Percentiles rank a stretch among this genome's conserved stretches.
phyloP scores from a whole-genome alignment of 2,329 filamentous ascomycete species.

The Fusarium incarnatum region DNA sequence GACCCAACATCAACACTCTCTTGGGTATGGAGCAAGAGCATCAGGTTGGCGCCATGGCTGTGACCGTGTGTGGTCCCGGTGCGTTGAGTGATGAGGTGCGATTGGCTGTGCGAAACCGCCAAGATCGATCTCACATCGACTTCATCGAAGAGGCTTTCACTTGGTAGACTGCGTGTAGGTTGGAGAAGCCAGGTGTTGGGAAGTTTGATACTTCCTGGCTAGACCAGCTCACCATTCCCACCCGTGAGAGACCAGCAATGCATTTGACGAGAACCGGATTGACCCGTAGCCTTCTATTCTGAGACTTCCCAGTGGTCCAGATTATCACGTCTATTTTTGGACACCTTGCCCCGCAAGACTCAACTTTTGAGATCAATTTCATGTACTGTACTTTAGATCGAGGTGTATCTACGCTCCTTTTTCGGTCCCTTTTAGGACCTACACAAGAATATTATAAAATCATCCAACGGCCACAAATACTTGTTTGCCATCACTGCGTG shows the following conservation, averaged over 20 bases:
- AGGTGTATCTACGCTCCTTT: constrained; percentile 40
- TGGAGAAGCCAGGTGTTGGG: neutral
- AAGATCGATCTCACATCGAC: constrained; percentile 75
- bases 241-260: neutral
- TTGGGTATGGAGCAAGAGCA: constrained; percentile 79
- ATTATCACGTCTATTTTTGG: constrained; percentile 29
- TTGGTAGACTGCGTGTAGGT: constrained; percentile 55
- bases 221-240: constrained; percentile 13
- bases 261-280: neutral
- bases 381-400: constrained; percentile 41
- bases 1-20: constrained; percentile 79
- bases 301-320: constrained; percentile 7
- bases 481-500: neutral
- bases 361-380: constrained; percentile 37
- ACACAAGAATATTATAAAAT: constrained; percentile 10
- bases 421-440: constrained; percentile 1
- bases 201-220: constrained; percentile 18
- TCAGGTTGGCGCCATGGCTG: constrained; percentile 78
- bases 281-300: constrained; percentile 8
- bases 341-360: constrained; percentile 34
- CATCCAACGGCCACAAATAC: constrained; percentile 4
- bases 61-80: constrained; percentile 80
- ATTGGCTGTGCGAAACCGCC: constrained; percentile 71
- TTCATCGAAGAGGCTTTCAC: constrained; percentile 84
- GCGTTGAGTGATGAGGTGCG: constrained; percentile 80